Evolutionary conservation across 1,284 basidiomycete genomes (phyloP).

Genomic region (Neonothopanus nambi): DNA sequence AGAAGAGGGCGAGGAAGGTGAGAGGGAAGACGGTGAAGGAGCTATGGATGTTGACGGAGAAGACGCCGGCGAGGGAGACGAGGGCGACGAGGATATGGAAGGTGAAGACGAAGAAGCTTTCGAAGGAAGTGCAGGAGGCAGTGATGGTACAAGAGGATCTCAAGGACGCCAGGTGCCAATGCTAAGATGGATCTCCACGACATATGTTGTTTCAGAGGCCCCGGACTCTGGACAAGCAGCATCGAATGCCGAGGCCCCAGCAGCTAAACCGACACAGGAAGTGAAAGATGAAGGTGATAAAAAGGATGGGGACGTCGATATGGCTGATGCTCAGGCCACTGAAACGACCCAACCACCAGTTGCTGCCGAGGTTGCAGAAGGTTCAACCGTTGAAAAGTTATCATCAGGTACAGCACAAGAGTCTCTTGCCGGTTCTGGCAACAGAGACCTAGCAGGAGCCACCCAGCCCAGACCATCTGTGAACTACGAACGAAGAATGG

Average conservation of each 20-base stretch:
- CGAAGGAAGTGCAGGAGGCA: conserved; percentile 25
- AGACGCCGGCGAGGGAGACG: conserved; percentile 8
- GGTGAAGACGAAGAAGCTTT: conserved; percentile 32
- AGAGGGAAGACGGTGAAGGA: conserved; percentile 24
- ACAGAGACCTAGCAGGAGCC: too few species aligned
- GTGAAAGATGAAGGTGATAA: not conserved
- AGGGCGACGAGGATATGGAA: conserved; percentile 32
- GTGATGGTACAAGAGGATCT: conserved; percentile 30
- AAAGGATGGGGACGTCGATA: conserved; percentile 33
- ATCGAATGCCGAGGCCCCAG: not conserved
- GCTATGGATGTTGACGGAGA: conserved; percentile 10
- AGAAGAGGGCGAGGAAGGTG: conserved; percentile 22
- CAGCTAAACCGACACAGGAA: not conserved
- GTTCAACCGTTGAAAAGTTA: too few species aligned
- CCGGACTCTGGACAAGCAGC: too few species aligned
- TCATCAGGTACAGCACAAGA: too few species aligned
- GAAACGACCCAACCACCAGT: not conserved
- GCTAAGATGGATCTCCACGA: conserved; percentile 65
- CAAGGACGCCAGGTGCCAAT: conserved; percentile 37
- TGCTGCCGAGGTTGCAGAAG: not conserved
- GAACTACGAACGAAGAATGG: conserved; percentile 10
- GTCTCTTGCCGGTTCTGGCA: too few species aligned
- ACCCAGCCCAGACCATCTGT: too few species aligned
- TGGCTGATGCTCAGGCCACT: conserved; percentile 22
- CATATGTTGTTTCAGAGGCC: conserved; percentile 27